Evolutionary conservation across 371 early-diverging fungal species (phyloP), one percentile per base, ranked within the genome.

Genomic region (Syncephalastrum sp.): DNA sequence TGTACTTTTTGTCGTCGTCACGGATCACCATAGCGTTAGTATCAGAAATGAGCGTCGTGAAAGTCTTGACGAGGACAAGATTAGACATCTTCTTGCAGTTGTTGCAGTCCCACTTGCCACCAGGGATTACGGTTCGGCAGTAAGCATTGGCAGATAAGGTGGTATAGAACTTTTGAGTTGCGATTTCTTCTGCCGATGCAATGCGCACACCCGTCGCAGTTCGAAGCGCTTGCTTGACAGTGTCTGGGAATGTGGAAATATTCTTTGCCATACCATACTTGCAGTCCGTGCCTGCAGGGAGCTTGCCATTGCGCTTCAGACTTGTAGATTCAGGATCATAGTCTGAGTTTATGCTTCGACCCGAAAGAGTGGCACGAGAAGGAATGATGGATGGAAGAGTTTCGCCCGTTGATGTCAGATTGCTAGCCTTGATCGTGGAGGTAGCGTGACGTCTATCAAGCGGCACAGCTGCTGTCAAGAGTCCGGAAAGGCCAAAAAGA

Each of bases 21-120:
- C 60, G 59, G 21, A 59, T 50, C 21, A 67, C 50, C 27, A 52
- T 43, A 29, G 57, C 67, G 38, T 54, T 59, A 3, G 63, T 63
- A 16, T 60, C 60, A 47, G 50, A 56, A 13, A 58, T 15, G 8
- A 53, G 42, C 7, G 67, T 62, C 6, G 41, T 56, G 16, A 61
- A 67, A 5, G 67, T 59, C 27, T 53, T 50, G 25, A 62, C 47
- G n/a, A 67, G 16, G 17, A 48, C 42, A 10, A 52, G 52, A 42
- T 59, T 47, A 10, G 46, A 29, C 23, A 58, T 46, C 13, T 16
- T 43, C 14, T 43, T 15, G 43, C 65, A 65, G 43, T 65, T 60
- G 1, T 47, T 21, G 16, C 65, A 65, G 27, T 52, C 50, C 59
- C 59, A 60, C 2, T 24, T 41, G 2, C 45, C 50, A 29, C 57